A percentile compares a stretch with the other conserved stretches of the same genome.
Conservation (phyloP, 1,284 basidiomycete species). For the Sporisorium graminicola region DNA sequence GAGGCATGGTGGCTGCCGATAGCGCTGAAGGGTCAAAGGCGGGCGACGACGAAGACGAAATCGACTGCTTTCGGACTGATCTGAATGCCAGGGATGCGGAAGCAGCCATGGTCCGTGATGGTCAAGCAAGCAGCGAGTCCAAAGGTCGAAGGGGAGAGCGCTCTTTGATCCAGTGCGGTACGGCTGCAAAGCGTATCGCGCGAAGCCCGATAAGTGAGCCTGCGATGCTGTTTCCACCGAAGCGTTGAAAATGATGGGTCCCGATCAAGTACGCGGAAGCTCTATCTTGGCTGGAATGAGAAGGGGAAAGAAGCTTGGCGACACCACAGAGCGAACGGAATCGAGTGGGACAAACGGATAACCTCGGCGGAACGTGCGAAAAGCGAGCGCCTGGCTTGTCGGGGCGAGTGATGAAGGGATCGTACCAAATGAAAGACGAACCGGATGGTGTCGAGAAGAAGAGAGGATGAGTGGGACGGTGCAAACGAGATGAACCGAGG, state of each 20-base stretch:
- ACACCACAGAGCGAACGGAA: neutral
- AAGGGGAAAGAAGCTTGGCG: neutral
- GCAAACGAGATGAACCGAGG: conserved; percentile 14
- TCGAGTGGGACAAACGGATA: conserved; percentile 1
- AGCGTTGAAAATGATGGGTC: neutral
- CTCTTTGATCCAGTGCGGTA: neutral
- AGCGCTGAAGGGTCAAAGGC: conserved; percentile 36
- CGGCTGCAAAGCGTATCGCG: neutral
- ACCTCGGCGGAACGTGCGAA: conserved; percentile 1
- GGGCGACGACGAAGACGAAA: conserved; percentile 35
- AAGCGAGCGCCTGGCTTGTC: neutral
- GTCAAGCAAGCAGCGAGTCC: neutral
- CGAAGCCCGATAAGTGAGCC: neutral
- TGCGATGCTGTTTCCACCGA: neutral
- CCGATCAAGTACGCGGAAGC: neutral
- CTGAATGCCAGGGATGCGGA: conserved; percentile 47
- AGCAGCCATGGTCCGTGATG: conserved; percentile 31
- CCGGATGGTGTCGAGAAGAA: conserved; percentile 1
- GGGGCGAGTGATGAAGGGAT: neutral
- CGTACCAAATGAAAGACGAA: conserved; percentile 6
- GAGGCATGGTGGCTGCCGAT: conserved; percentile 39
- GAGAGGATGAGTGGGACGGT: conserved; percentile 9
- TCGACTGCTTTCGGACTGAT: conserved; percentile 49
- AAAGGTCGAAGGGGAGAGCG: neutral
- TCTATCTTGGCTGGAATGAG: neutral